Evolutionary conservation across 345 rosid species (phyloP), one percentile per base, ranked within the genome.

Genomic region (Carallia brachiata): DNA sequence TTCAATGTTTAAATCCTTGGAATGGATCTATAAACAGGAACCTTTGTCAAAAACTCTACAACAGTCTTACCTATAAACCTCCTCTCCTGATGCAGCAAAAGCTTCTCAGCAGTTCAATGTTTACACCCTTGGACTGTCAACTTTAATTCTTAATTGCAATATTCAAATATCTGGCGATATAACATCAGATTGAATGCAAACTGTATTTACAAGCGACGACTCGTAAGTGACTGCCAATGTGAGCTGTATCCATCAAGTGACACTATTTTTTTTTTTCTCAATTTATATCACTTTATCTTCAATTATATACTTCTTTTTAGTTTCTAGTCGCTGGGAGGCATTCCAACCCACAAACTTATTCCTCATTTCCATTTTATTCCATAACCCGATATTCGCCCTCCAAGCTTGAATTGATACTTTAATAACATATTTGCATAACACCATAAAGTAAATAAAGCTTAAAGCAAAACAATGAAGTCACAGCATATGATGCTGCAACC

Each of bases 1-100:
- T 77, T 87, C 89, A 69, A 77, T 68, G 73, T 88, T 87, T 66
- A 88, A 78, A 31, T 95, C 92, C 81, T 83, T 90, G 68, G 96
- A 88, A 74, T 90, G 93, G 79, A 94, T 86, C 98, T 91, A 80
- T 48, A 78, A 67, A 77, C 12, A 65, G 36, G 67, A 19, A 27
- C 6, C 17, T 7, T 39, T 37, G 31, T 23, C 44, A 39, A 7
- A 10, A 39, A 39, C 15, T 36, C n/a, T 66, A 62, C 12, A 31
- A 37, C 48, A 36, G 15, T 61, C 32, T 68, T 76, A 91, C 98
- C 92, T 82, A 79, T 75, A 75, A 77, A 88, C 81, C 88, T 93
- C 76, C 60, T 84, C 72, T 84, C 88, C 72, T 86, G 69, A 82
- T 90, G 95, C 80, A 83, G 39, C 37, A 91, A 83, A 61, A 87